Conservation (phyloP, 176 grass and related monocot species). For the Eleusine coracana region DNA sequence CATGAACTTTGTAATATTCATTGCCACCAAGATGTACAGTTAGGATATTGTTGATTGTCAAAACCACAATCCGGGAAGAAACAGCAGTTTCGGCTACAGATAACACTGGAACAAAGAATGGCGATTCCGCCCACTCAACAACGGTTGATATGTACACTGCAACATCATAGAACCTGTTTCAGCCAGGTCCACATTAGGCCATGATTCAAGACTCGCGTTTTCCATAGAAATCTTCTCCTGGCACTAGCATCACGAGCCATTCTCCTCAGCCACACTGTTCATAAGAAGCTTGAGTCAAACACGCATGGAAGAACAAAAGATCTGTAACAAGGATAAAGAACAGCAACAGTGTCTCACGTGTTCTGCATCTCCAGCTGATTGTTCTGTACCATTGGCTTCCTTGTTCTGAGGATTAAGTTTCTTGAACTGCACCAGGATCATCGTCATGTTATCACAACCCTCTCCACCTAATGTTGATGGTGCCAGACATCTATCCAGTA, state of each 20-base stretch:
- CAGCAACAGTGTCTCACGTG: background rate
- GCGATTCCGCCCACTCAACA: background rate
- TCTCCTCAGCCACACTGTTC: slow-evolving; percentile 35
- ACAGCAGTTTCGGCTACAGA: background rate
- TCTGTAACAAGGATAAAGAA: background rate
- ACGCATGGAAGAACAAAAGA: background rate
- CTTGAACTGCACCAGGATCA: slow-evolving; percentile 90
- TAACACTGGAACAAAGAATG: slow-evolving; percentile 24
- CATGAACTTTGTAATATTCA: slow-evolving; percentile 13
- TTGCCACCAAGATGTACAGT: slow-evolving; percentile 27
- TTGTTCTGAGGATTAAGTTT: slow-evolving; percentile 43
- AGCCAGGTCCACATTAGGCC: background rate
- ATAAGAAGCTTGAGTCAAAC: slow-evolving; percentile 31
- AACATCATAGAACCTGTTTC: background rate
- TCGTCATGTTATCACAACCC: slow-evolving; percentile 96
- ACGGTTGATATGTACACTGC: slow-evolving; percentile 37
- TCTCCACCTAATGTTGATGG: slow-evolving; percentile 79
- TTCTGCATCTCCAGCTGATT: background rate
- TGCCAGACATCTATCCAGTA: slow-evolving; percentile 87
- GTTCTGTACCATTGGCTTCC: background rate
- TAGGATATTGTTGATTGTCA: background rate
- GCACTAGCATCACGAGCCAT: slow-evolving; percentile 16
- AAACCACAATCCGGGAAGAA: slow-evolving; percentile 20
- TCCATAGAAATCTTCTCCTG: background rate
- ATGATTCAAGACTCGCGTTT: slow-evolving; percentile 2